Evolutionary conservation across 495 filamentous ascomycete species (phyloP).

Genomic region (Platismatia glauca): DNA sequence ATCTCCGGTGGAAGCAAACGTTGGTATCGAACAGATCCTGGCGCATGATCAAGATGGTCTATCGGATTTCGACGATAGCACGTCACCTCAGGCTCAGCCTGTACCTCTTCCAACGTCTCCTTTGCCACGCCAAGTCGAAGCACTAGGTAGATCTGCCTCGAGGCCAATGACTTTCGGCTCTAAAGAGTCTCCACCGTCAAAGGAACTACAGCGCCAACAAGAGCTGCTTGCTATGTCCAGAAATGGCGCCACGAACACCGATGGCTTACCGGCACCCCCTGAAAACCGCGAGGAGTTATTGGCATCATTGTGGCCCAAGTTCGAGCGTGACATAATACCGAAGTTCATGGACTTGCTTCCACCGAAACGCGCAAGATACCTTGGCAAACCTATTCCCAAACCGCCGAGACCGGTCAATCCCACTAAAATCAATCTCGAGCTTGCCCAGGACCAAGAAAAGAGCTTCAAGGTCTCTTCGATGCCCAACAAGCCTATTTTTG

Average conservation of each 20-base stretch:
- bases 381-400: conserved; percentile 60
- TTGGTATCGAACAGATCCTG: conserved; percentile 18
- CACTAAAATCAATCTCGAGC: conserved; percentile 77
- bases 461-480: conserved; percentile 60
- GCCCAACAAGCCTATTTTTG: conserved; percentile 41
- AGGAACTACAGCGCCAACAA: conserved; percentile 37
- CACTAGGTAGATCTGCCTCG: not conserved
- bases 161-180: not conserved
- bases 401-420: conserved; percentile 72
- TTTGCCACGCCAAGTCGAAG: not conserved
- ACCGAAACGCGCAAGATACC: conserved; percentile 59
- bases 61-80: conserved; percentile 24
- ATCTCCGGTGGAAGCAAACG: conserved; percentile 39
- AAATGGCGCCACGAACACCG: conserved; percentile 27
- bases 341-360: conserved; percentile 67
- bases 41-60: conserved; percentile 37
- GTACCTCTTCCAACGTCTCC: not conserved
- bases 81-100: not conserved
- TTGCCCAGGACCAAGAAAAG: conserved; percentile 72
- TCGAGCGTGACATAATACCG: conserved; percentile 54
- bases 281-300: conserved; percentile 61
- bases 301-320: conserved; percentile 59
- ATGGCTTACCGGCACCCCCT: conserved; percentile 46
- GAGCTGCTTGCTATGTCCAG: conserved; percentile 43
- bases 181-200: conserved; percentile 16